These are phyloP conservation scores for Trichoderma semiorbis DNA, from an alignment of 2,329 filamentous ascomycete genomes.

Conservation along the genomic window DNA sequence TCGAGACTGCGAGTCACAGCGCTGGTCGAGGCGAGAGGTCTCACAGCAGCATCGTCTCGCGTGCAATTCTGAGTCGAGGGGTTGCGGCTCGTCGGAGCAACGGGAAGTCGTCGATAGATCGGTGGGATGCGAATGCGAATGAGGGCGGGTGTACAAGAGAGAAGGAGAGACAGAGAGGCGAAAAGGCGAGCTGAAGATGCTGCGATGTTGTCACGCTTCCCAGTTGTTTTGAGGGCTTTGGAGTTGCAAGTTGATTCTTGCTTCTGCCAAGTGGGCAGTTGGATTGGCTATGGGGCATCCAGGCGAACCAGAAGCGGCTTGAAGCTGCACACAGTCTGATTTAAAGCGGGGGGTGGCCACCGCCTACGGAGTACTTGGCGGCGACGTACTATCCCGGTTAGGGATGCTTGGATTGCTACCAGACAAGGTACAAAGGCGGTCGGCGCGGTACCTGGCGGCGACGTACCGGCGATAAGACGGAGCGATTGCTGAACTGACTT, in stretches of 20 bases:
- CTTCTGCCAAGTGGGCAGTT: constrained; percentile 4
- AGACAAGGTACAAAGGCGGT: not conserved
- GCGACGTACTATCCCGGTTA: not conserved
- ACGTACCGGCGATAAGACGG: constrained; percentile 7
- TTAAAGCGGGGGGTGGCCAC: not conserved
- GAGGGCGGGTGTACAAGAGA: not conserved
- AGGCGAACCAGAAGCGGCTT: constrained; percentile 5
- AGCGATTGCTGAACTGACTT: not conserved
- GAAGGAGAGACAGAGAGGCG: not conserved
- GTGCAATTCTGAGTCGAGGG: constrained; percentile 6
- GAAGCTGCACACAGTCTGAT: constrained; percentile 4
- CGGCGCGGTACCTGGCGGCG: not conserved
- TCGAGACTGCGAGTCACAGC: constrained; percentile 14
- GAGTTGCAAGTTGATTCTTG: not conserved
- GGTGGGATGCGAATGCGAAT: no score
- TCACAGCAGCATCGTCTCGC: constrained; percentile 11
- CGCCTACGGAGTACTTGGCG: constrained; percentile 3
- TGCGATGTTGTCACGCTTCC: not conserved
- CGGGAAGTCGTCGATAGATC: no score
- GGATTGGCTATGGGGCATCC: constrained; percentile 6
- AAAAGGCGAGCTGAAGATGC: not conserved
- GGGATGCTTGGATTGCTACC: not conserved
- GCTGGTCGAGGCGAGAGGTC: constrained; percentile 7
- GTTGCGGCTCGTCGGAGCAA: not conserved
- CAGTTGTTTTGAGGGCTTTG: not conserved